phyloP scores from a whole-genome alignment of 169 alveolate species.

The Besnoitia besnoiti region DNA sequence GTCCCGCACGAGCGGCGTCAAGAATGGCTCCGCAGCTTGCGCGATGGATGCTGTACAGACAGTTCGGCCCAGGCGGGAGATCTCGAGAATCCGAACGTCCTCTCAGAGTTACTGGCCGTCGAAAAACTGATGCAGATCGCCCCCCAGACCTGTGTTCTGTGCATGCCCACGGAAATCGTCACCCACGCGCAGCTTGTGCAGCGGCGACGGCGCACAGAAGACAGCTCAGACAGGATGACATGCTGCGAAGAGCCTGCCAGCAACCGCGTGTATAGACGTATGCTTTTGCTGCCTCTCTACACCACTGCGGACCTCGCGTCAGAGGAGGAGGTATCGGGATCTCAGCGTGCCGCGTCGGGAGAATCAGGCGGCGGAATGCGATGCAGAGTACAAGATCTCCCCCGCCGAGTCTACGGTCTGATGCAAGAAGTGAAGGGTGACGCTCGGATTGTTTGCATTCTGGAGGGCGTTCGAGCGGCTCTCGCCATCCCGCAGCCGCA shows the following conservation, averaged over 20 bases:
- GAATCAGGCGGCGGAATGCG: neutral
- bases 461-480: slow-evolving; percentile 24
- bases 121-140: neutral
- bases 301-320: neutral
- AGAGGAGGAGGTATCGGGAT: neutral
- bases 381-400: neutral
- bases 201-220: neutral
- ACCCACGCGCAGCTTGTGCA: neutral
- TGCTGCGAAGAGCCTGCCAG: neutral
- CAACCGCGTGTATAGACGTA: neutral
- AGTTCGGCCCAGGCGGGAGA: neutral
- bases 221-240: neutral
- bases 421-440: neutral
- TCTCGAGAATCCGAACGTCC: neutral
- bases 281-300: neutral
- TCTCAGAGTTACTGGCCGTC: neutral
- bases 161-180: slow-evolving; percentile 10
- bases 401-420: neutral
- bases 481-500: slow-evolving; percentile 32
- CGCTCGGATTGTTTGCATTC: neutral
- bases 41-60: neutral
- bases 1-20: neutral
- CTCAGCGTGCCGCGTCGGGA: neutral
- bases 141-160: neutral
- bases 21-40: neutral